Evolutionary conservation across 1,284 basidiomycete genomes (phyloP), one percentile per base, ranked within the genome.

Genomic region (Kwoniella shivajii): DNA sequence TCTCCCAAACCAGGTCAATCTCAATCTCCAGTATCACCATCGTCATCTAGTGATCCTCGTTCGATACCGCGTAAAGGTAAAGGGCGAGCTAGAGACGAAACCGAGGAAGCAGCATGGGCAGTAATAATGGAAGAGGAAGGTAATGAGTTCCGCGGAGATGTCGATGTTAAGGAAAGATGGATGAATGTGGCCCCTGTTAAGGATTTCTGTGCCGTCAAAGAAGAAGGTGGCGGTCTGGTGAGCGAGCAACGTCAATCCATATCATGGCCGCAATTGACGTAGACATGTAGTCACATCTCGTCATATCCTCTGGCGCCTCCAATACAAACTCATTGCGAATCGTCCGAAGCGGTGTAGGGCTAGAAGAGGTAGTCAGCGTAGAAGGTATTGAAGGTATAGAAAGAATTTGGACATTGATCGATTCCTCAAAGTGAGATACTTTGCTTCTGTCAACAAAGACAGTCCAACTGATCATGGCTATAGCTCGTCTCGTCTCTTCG

Each of bases 101-200:
- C 78, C 75, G 57, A 82, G 77, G 31, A 79, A 75, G 41, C 85
- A 82, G 24, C 82, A 76, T 69, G 64, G 64, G 48, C 46, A 2
- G 60, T 70, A 10, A 84, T 47, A 7, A 10, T 61, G 9, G 61
- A 61, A 6, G 60, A 63, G 18, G 44, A 50, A 29, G 58, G 55
- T 6, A 53, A 50, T 14, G 30, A 60, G 18, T 53, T 31, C 33
- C 31, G 51, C 3, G 68, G 69, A 80, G 66, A 59, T 0, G 46
- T 90, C 2, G 79, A 83, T 16, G 81, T 88, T 9, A 64, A 88
- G 20, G 84, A 89, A 47, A 81, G 79, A 6, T 89, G 84, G 77
- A 84, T 85, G 67, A 94, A 93, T 67, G 82, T 98, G 48, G 92
- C 90, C 0, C 95, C 95, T 0, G 88, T 97, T 37, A 77, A 88